Evolutionary conservation across 2,329 filamentous ascomycete species (phyloP).

Genomic region (Aspergillus costaricaensis): DNA sequence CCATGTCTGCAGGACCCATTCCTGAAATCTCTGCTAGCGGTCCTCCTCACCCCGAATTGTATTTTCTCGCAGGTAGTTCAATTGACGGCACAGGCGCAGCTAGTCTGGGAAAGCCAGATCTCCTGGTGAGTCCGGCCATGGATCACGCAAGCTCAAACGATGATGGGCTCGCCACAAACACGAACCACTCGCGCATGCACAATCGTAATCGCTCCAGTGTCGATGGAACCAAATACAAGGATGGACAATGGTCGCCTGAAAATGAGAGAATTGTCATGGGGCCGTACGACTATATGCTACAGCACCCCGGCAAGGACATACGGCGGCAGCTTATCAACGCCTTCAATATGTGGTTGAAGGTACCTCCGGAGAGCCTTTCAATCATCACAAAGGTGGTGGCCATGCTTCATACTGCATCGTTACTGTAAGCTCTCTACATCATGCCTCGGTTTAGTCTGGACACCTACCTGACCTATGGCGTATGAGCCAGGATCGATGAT

Average conservation of each 20-base stretch:
- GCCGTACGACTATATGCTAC: conserved; percentile 48
- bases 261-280: conserved; percentile 48
- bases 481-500: conserved; percentile 47
- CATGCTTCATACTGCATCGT: conserved; percentile 50
- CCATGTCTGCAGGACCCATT: conserved; percentile 10
- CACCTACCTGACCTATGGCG: background rate
- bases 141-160: conserved; percentile 43
- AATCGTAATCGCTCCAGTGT: conserved; percentile 41
- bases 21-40: conserved; percentile 9
- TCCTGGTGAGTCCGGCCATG: conserved; percentile 61
- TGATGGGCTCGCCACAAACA: conserved; percentile 47
- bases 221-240: conserved; percentile 42
- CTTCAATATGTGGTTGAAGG: conserved; percentile 48
- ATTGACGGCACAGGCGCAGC: background rate
- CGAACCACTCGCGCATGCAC: conserved; percentile 28
- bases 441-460: background rate
- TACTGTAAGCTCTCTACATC: conserved; percentile 37
- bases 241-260: conserved; percentile 39
- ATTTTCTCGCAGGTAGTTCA: conserved; percentile 4
- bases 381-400: conserved; percentile 48
- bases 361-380: conserved; percentile 42
- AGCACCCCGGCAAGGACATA: conserved; percentile 50
- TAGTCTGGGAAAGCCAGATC: conserved; percentile 36
- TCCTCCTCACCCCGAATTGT: conserved; percentile 8
- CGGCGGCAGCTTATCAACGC: conserved; percentile 47